These are phyloP conservation scores for Porogramme epimiltina DNA, from an alignment of 1,284 basidiomycete species.

Conservation along the genomic window DNA sequence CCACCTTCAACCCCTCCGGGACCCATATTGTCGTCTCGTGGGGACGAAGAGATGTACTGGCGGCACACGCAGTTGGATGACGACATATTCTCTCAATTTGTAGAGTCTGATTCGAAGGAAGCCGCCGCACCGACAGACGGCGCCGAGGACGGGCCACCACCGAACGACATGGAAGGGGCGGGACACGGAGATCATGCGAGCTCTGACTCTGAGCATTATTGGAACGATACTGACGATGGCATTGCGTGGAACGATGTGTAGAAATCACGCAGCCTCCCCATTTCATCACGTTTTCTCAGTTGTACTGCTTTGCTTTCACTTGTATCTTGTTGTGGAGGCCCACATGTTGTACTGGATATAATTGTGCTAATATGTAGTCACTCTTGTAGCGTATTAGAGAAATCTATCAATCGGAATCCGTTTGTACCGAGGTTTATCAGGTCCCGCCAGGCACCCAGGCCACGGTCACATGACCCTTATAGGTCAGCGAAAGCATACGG, in stretches of 20 bases:
- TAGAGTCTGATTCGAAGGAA: neutral
- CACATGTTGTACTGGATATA: too few relatives aligned
- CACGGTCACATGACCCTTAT: constrained; percentile 5
- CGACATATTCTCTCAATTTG: constrained; percentile 1
- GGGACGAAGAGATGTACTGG: constrained; percentile 6
- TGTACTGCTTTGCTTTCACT: too few relatives aligned
- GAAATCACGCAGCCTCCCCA: too few relatives aligned
- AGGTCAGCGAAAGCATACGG: too few relatives aligned
- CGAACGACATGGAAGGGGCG: neutral
- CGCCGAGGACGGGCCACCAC: constrained; percentile 2
- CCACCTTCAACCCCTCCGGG: neutral
- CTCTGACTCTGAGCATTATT: constrained; percentile 1
- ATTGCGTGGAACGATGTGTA: too few relatives aligned
- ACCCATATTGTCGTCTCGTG: neutral
- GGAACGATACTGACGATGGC: neutral
- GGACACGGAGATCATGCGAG: neutral
- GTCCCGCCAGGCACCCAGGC: too few relatives aligned
- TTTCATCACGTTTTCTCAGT: too few relatives aligned
- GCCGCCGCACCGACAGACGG: neutral
- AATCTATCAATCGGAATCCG: too few relatives aligned
- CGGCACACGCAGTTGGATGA: constrained; percentile 1
- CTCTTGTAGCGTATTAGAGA: too few relatives aligned
- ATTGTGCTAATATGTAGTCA: too few relatives aligned
- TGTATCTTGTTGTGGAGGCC: too few relatives aligned
- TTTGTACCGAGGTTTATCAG: too few relatives aligned